These are phyloP conservation scores for Kodamaea leandrae DNA, from an alignment of 805 yeast species.

Conservation along the genomic window DNA sequence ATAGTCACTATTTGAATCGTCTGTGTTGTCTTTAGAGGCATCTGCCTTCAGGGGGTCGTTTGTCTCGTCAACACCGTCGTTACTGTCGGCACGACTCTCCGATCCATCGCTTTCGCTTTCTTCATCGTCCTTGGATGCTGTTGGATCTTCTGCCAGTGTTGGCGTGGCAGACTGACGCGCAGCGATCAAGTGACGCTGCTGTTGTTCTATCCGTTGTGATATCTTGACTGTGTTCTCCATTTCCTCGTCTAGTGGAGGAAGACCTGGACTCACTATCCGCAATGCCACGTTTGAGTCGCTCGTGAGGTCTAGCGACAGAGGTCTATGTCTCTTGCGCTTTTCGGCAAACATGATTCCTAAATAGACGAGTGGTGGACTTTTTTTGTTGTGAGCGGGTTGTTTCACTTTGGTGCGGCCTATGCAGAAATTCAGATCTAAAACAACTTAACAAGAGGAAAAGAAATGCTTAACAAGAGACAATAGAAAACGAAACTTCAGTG, in stretches of 20 bases:
- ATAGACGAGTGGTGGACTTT: constrained; percentile 1
- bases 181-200: constrained; percentile 32
- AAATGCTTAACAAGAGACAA: too few species aligned
- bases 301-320: constrained; percentile 18
- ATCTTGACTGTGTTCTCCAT: constrained; percentile 32
- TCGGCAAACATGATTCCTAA: constrained; percentile 5
- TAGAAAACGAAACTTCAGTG: too few species aligned
- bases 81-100: not conserved
- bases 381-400: constrained; percentile 5
- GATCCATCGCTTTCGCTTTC: constrained; percentile 1
- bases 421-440: constrained; percentile 7
- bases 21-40: not conserved
- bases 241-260: constrained; percentile 29
- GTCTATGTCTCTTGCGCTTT: constrained; percentile 18
- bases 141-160: not conserved
- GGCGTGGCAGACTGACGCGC: constrained; percentile 17
- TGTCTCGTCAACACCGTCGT: not conserved
- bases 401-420: constrained; percentile 1
- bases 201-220: constrained; percentile 33
- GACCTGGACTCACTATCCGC: constrained; percentile 34
- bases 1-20: too few species aligned
- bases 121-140: constrained; percentile 1
- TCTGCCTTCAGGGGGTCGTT: not conserved
- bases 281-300: constrained; percentile 27
- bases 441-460: too few species aligned